Evolutionary conservation across 768 basidiomycete species (phyloP).

Genomic region (Boletus coccyginus): DNA sequence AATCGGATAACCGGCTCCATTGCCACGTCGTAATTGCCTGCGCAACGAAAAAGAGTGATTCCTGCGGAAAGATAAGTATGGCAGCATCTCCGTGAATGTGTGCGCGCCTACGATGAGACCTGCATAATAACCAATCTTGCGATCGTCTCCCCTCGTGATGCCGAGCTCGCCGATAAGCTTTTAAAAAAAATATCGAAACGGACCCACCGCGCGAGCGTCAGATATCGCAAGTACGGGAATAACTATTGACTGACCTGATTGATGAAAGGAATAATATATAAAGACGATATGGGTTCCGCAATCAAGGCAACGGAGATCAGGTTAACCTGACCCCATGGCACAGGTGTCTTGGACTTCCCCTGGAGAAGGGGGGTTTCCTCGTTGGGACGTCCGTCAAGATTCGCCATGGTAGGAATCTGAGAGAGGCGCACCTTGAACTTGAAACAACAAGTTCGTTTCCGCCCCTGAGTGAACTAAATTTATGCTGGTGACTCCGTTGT

Average conservation of each 20-base stretch:
- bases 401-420: too few relatives aligned
- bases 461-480: too few relatives aligned
- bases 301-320: constrained; percentile 49
- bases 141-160: constrained; percentile 61
- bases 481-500: too few relatives aligned
- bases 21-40: constrained; percentile 58
- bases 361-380: constrained; percentile 43
- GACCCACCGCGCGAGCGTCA: neutral
- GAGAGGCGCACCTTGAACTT: too few relatives aligned
- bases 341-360: constrained; percentile 37
- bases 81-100: neutral
- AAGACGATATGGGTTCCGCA: constrained; percentile 53
- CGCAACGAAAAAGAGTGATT: constrained; percentile 55
- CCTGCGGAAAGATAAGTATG: constrained; percentile 33
- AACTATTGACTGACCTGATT: constrained; percentile 42
- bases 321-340: too few relatives aligned
- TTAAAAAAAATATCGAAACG: too few relatives aligned
- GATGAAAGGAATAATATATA: constrained; percentile 63
- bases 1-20: too few relatives aligned
- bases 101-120: constrained; percentile 48
- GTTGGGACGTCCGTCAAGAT: constrained; percentile 40
- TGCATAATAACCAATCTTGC: constrained; percentile 70
- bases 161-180: too few relatives aligned
- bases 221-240: neutral
- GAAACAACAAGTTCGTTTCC: too few relatives aligned